Base-by-base conservation (phyloP, 2,329 filamentous ascomycete species). In the Aspergillus texensis region DNA sequence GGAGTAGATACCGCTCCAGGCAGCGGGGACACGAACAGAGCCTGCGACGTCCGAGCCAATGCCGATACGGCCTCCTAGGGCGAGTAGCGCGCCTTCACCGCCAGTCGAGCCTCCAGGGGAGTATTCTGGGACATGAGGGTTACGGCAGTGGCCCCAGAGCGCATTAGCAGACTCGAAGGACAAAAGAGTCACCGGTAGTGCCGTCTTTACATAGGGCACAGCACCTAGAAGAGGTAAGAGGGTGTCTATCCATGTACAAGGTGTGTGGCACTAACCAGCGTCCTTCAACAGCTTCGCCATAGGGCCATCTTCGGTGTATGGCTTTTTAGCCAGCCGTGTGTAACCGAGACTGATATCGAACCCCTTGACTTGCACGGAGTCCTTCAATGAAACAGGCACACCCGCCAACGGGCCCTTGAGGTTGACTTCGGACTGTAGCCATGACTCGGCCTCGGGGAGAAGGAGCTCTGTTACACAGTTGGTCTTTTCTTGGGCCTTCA, bases 41-140 rank as follows among this genome's bases (percentile, higher is more conserved):
- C 94, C 94, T 16, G 93, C 94, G 19, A 97, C 93, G 77, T 97
- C 94, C 55, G 91, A 94, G 11, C 94, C 94, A 68, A 97, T 90
- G 46, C 94, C 94, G 64, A 97, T 96, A 45, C 93, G 85, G 53
- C 92, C 93, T 43, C 89, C 89, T 55, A 93, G 86, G 1, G 94
- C 94, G 4, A 97, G 82, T 3, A 97, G 81, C 0, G 94, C 93
- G 6, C 86, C 86, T 78, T 97, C 94, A 65, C 91, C 93, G 48
- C 91, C 93, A 4, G 93, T 96, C 1, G 91, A 95, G 21, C 94
- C 94, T 26, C 94, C 94, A 0, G 94, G 93, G 0, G 91, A 93
- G 80, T 96, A 97, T 45, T 86, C 87, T n/a, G 80, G 79, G 73
- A 93, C 93, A 78, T 96, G 92, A 0, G 94, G 93, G 74, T 97